Evolutionary conservation across 306 rosid genomes (phyloP).

Genomic region (Trifolium pratense): DNA sequence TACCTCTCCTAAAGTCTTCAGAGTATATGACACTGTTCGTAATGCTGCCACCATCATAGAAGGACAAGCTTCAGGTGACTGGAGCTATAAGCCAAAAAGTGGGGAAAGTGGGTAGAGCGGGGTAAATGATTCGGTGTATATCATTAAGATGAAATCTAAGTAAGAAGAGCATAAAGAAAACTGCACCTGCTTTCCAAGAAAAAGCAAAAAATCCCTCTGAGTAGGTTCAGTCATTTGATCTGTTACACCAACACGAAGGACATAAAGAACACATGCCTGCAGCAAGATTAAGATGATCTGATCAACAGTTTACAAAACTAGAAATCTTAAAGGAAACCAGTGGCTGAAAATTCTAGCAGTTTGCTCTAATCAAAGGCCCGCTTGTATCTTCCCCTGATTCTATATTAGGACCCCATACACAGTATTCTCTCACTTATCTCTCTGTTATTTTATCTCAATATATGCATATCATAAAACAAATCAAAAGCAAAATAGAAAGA

Average conservation of each 20-base stretch:
- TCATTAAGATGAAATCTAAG: conserved; percentile 13
- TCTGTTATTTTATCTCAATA: conserved; percentile 27
- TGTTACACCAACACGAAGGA: conserved; percentile 86
- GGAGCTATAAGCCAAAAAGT: conserved; percentile 60
- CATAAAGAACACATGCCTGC: conserved; percentile 97
- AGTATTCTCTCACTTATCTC: neutral
- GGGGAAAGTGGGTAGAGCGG: neutral
- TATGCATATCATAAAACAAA: conserved; percentile 4
- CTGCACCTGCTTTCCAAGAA: conserved; percentile 79
- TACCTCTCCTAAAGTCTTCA: conserved; percentile 91
- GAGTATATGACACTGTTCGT: conserved; percentile 77
- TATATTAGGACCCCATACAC: neutral
- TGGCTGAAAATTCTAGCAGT: conserved; percentile 27
- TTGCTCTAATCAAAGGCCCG: conserved; percentile 9
- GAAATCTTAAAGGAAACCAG: conserved; percentile 22
- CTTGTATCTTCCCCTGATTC: conserved; percentile 6
- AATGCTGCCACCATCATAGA: conserved; percentile 85
- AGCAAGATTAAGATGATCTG: conserved; percentile 42
- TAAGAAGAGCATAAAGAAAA: conserved; percentile 1
- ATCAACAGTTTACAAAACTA: conserved; percentile 41
- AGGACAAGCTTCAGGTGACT: conserved; percentile 79
- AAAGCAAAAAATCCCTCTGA: conserved; percentile 81
- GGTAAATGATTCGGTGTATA: conserved; percentile 19
- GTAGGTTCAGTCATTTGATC: conserved; percentile 98
- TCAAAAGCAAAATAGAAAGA: conserved; percentile 16